Evolutionary conservation across 441 rosid species (phyloP).

Genomic region (Brassica balearica): DNA sequence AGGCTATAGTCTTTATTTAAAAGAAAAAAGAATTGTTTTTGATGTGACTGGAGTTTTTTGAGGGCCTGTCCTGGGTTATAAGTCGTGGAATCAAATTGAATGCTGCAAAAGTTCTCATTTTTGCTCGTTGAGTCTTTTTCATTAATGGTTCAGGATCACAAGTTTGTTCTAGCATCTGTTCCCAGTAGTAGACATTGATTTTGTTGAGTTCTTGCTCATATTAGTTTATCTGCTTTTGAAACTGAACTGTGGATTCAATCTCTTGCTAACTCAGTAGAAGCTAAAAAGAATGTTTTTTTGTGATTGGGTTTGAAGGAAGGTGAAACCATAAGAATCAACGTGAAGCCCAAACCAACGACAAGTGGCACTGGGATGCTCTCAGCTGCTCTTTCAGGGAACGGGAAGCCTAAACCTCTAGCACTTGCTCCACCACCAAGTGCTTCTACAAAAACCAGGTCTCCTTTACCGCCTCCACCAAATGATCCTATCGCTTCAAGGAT

Average conservation of each 20-base stretch:
- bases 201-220: background rate
- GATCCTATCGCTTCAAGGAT: slow-evolving; percentile 74
- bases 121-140: slow-evolving; percentile 6
- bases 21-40: background rate
- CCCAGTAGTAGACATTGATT: background rate
- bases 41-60: background rate
- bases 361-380: slow-evolving; percentile 98
- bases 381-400: slow-evolving; percentile 68
- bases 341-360: slow-evolving; percentile 75
- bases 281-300: background rate
- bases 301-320: slow-evolving; percentile 71
- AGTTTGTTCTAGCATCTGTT: background rate
- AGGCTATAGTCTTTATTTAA: background rate
- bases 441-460: slow-evolving; percentile 65
- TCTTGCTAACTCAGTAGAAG: background rate
- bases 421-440: slow-evolving; percentile 88
- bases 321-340: slow-evolving; percentile 95
- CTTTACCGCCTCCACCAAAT: slow-evolving; percentile 93
- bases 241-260: background rate
- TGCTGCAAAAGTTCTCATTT: background rate
- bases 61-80: background rate
- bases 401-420: slow-evolving; percentile 64
- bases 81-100: slow-evolving; percentile 15
- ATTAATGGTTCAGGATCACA: slow-evolving; percentile 5
- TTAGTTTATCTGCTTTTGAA: background rate